Percentiles rank a stretch among this genome's conserved stretches.
Conservation (phyloP, 2,329 filamentous ascomycete genomes). For the Xylaria sp. region DNA sequence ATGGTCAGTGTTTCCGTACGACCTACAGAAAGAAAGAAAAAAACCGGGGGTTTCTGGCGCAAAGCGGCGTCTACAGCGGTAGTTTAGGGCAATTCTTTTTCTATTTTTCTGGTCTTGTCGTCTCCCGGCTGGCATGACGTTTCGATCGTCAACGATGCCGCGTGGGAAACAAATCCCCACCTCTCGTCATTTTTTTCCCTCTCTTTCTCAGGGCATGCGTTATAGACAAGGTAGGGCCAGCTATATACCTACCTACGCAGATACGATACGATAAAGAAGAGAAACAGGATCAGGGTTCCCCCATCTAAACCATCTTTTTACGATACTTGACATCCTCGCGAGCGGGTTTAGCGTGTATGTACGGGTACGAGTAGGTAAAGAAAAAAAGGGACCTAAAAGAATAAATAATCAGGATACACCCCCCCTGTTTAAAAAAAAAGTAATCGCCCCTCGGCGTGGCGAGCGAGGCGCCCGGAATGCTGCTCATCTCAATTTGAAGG, state of each 20-base stretch:
- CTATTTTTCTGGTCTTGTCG: neutral
- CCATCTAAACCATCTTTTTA: neutral
- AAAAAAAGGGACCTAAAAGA: constrained; percentile 18
- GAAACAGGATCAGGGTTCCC: no score
- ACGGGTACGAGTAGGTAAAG: neutral
- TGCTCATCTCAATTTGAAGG: constrained; percentile 32
- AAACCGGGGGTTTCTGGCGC: constrained; percentile 15
- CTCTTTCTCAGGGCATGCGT: neutral
- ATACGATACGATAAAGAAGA: no score
- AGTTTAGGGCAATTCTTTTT: constrained; percentile 15
- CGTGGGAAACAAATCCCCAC: constrained; percentile 8
- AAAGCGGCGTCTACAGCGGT: constrained; percentile 22
- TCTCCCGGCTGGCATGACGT: constrained; percentile 26
- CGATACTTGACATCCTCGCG: neutral
- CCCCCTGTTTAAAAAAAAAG: constrained; percentile 12
- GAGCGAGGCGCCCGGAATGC: constrained; percentile 25
- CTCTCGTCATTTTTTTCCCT: neutral
- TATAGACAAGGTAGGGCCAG: no score
- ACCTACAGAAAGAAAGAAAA: neutral
- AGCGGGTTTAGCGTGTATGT: neutral
- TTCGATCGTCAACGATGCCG: constrained; percentile 26
- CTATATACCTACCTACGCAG: no score
- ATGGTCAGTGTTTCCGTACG: no score
- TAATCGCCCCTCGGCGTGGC: constrained; percentile 26
- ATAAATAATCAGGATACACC: constrained; percentile 1